Evolutionary conservation across 768 basidiomycete genomes (phyloP).

Genomic region (Rhizopogon vesiculosus): DNA sequence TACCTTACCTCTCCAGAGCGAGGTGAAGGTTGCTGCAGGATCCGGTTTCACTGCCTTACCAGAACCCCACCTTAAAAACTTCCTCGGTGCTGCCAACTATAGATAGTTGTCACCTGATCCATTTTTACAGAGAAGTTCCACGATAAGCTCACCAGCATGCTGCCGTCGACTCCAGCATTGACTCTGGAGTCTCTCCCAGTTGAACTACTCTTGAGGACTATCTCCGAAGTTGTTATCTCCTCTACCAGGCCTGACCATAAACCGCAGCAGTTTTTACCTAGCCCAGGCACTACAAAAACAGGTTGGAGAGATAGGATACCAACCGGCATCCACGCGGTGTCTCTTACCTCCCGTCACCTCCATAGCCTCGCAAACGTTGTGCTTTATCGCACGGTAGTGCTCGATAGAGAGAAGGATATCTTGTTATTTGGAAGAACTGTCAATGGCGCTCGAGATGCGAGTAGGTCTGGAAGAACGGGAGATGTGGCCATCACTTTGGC

Average conservation of each 20-base stretch:
- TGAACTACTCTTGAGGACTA: constrained; percentile 1
- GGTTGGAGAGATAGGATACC: neutral
- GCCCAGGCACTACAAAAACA: neutral
- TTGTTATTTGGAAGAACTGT: constrained; percentile 33
- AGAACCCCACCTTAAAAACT: neutral
- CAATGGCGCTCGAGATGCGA: constrained; percentile 13
- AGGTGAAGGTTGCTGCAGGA: no score
- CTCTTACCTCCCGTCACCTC: constrained; percentile 21
- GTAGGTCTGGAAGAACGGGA: neutral
- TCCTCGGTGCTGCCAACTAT: neutral
- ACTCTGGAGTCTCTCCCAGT: neutral
- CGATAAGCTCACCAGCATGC: neutral
- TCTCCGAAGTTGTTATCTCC: constrained; percentile 2
- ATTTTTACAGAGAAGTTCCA: neutral
- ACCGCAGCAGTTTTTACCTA: neutral
- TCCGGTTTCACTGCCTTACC: neutral
- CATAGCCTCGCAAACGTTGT: constrained; percentile 28
- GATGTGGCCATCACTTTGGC: constrained; percentile 2
- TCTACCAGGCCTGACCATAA: neutral
- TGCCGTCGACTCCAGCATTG: neutral
- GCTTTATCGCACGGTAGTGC: constrained; percentile 35
- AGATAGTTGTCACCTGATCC: no score
- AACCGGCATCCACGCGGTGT: constrained; percentile 21
- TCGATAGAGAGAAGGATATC: constrained; percentile 25
- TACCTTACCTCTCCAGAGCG: no score